Evolutionary conservation across 163 green algal genomes (phyloP).

Genomic region (Chlorella variabilis): DNA sequence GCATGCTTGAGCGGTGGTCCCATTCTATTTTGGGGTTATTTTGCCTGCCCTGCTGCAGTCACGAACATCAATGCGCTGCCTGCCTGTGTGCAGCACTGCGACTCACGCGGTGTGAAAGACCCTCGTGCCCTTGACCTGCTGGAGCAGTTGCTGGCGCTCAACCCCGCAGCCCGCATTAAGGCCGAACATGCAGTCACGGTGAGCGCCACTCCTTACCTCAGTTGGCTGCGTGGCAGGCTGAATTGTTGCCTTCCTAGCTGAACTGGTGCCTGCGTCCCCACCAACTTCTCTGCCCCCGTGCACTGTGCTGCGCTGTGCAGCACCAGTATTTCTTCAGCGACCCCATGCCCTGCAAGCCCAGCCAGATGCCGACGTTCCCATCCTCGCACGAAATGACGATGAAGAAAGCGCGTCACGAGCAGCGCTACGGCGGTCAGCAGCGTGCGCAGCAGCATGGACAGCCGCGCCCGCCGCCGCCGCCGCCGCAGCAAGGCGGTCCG

Average conservation of each 20-base stretch:
- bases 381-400: conserved; percentile 83
- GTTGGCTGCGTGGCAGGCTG: background rate
- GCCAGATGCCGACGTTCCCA: conserved; percentile 71
- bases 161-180: conserved; percentile 72
- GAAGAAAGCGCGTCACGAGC: conserved; percentile 71
- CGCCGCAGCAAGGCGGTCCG: background rate
- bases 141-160: conserved; percentile 72
- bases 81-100: conserved; percentile 9
- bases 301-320: conserved; percentile 36
- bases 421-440: conserved; percentile 13
- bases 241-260: too few species aligned
- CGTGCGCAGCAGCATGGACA: background rate
- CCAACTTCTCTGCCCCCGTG: background rate
- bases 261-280: too few species aligned
- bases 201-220: background rate
- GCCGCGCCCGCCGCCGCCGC: background rate
- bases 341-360: conserved; percentile 59
- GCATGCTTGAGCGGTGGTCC: background rate
- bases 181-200: conserved; percentile 59
- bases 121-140: conserved; percentile 74
- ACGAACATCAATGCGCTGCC: too few species aligned
- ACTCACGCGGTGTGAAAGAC: conserved; percentile 26
- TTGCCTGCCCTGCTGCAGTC: too few species aligned
- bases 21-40: too few species aligned
- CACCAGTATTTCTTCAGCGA: conserved; percentile 66